phyloP scores from a whole-genome alignment of 768 basidiomycete genomes.

The Trametopsis cervina region DNA sequence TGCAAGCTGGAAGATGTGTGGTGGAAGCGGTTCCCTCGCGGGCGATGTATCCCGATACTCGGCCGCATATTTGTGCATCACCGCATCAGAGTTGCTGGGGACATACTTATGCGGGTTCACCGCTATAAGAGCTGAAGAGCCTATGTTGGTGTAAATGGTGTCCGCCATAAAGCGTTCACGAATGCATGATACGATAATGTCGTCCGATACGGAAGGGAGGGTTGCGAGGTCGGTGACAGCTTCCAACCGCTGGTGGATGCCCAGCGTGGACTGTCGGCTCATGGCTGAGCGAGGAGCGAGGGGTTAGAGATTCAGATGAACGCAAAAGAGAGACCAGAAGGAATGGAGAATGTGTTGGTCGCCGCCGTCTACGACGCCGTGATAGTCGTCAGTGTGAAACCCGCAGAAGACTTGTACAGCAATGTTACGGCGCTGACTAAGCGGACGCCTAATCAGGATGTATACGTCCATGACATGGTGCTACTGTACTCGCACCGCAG shows the following conservation, averaged over 20 bases:
- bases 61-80: slow-evolving; percentile 79
- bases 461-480: too few relatives aligned
- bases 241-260: slow-evolving; percentile 65
- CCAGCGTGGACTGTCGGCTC: slow-evolving; percentile 42
- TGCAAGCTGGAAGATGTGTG: slow-evolving; percentile 90
- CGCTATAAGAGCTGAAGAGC: slow-evolving; percentile 69
- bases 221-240: slow-evolving; percentile 61
- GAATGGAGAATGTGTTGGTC: slow-evolving; percentile 6
- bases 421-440: slow-evolving; percentile 14
- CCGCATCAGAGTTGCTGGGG: slow-evolving; percentile 72
- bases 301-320: neutral
- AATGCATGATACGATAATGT: slow-evolving; percentile 76
- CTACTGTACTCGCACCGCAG: too few relatives aligned
- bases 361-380: slow-evolving; percentile 13
- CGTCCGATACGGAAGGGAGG: slow-evolving; percentile 68
- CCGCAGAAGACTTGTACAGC: slow-evolving; percentile 8
- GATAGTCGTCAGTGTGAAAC: slow-evolving; percentile 9
- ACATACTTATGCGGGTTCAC: slow-evolving; percentile 94
- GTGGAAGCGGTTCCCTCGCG: slow-evolving; percentile 54
- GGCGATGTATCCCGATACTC: slow-evolving; percentile 75
- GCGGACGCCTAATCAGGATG: slow-evolving; percentile 7
- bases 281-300: slow-evolving; percentile 15
- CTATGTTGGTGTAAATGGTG: slow-evolving; percentile 70
- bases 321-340: slow-evolving; percentile 9
- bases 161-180: slow-evolving; percentile 85